Percentiles rank a stretch among this genome's conserved stretches.
phyloP scores from a whole-genome alignment of 257 asterid genomes.

The Salvia rosmarinus region DNA sequence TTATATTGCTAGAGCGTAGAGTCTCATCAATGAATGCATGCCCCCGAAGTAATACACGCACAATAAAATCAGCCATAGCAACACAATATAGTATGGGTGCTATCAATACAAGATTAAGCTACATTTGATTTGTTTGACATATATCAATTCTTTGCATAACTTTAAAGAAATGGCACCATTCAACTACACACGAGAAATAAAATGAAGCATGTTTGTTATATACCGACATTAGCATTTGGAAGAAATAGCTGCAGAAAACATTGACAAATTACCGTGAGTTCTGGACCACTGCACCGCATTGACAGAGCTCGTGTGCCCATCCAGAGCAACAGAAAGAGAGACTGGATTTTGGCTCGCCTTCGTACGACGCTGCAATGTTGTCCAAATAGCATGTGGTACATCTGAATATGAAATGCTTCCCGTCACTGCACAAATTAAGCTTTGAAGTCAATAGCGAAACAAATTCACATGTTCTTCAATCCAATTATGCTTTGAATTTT shows the following conservation, averaged over 20 bases:
- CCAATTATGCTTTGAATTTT: neutral
- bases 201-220: neutral
- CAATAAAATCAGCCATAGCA: neutral
- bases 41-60: neutral
- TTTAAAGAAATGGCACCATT: neutral
- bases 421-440: constrained; percentile 36
- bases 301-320: constrained; percentile 75
- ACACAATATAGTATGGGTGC: neutral
- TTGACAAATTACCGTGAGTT: constrained; percentile 58
- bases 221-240: constrained; percentile 4
- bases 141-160: neutral
- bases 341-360: constrained; percentile 46
- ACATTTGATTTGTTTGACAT: neutral
- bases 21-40: neutral
- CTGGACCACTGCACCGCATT: constrained; percentile 85
- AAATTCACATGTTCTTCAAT: neutral
- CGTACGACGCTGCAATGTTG: constrained; percentile 50
- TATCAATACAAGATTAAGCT: neutral
- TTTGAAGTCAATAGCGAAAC: neutral
- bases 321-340: constrained; percentile 52
- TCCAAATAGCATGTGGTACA: constrained; percentile 54
- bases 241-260: constrained; percentile 3
- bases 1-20: neutral
- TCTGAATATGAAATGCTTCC: constrained; percentile 69
- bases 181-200: neutral